Base-by-base conservation (phyloP, 2,329 filamentous ascomycete species). In the Ceratocystis alfenasii region DNA sequence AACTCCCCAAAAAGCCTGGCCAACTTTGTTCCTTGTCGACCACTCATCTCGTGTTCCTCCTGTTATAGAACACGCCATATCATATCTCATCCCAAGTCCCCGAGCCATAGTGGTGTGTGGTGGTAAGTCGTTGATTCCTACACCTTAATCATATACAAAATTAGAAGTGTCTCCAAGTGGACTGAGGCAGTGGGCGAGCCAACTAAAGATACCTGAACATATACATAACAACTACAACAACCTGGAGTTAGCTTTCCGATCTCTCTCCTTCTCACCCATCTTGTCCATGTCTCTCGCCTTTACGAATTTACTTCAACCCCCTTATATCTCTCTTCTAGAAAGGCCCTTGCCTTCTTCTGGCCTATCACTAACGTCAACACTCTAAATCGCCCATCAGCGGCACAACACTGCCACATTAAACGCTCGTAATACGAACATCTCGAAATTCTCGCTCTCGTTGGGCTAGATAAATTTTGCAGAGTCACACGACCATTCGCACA, bases 91-190 rank as follows among this genome's bases (percentile, higher is more conserved):
- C n/a, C 28, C 60, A 45, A 55, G 50, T 64, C 63, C 33, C 63
- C 63, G 33, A 53, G 25, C 63, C 63, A 64, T 50, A 33, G 63
- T 64, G 63, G 63, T 64, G 63, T 64, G 63, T 55, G 59, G 55
- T 59, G 55, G 55, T 59, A 59, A 59, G 55, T 59, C 55, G 12
- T 36, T 15, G 25, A 33, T 59, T 30, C 30, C 28, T 33, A 4
- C 33, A 30, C 30, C 20, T 8, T 20, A 59, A 59, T 59, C 20
- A 30, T 33, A 36, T 12, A 59, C 55, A 4, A 59, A 17, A 33
- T 59, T 59, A 25, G 8, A 59, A 59, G 55, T 12, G 55, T 59
- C 55, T 59, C 55, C 55, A 59, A 59, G 55, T 59, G 55, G 55
- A 59, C 55, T 36, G 55, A 59, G 55, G 28, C 28, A 59, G 55